These are phyloP conservation scores for Pisolithus marmoratus DNA, from an alignment of 768 basidiomycete genomes.

Conservation along the genomic window DNA sequence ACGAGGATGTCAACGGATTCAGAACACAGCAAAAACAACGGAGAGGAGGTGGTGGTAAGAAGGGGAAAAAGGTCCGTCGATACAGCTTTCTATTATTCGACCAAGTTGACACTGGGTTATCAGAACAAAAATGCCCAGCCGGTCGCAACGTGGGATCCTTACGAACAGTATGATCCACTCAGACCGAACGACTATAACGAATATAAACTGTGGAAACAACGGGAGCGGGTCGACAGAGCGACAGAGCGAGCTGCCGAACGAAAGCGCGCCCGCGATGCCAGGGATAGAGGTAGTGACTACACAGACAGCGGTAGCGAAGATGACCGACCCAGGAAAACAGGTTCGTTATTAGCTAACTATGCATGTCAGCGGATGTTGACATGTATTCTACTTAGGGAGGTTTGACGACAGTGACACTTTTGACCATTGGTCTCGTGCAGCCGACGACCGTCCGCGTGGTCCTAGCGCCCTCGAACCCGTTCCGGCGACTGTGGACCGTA, in stretches of 20 bases:
- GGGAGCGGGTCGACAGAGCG: slow-evolving; percentile 69
- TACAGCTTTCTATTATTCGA: slow-evolving; percentile 1
- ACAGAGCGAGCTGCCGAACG: slow-evolving; percentile 53
- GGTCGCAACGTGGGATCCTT: slow-evolving; percentile 66
- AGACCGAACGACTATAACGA: slow-evolving; percentile 88
- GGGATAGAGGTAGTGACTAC: slow-evolving; percentile 45
- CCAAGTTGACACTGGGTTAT: background rate
- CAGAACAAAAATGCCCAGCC: slow-evolving; percentile 59
- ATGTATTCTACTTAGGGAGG: slow-evolving; percentile 25
- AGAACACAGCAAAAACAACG: slow-evolving; percentile 53
- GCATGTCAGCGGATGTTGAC: slow-evolving; percentile 5
- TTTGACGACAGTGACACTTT: slow-evolving; percentile 36
- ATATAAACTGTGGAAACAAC: slow-evolving; percentile 75
- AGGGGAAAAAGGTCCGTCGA: slow-evolving; percentile 53
- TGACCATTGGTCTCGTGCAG: slow-evolving; percentile 51
- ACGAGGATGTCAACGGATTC: slow-evolving; percentile 86
- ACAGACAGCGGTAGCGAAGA: slow-evolving; percentile 68
- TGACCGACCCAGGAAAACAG: slow-evolving; percentile 62
- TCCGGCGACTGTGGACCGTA: slow-evolving; percentile 37
- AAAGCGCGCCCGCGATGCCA: slow-evolving; percentile 51
- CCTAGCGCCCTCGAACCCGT: slow-evolving; percentile 17
- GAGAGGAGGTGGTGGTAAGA: slow-evolving; percentile 45
- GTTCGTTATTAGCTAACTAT: slow-evolving; percentile 27
- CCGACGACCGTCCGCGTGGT: slow-evolving; percentile 37
- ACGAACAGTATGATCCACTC: slow-evolving; percentile 73